A percentile compares a stretch with the other conserved stretches of the same genome.
phyloP scores from a whole-genome alignment of 140 eudicot genomes.

The Cichorium intybus region DNA sequence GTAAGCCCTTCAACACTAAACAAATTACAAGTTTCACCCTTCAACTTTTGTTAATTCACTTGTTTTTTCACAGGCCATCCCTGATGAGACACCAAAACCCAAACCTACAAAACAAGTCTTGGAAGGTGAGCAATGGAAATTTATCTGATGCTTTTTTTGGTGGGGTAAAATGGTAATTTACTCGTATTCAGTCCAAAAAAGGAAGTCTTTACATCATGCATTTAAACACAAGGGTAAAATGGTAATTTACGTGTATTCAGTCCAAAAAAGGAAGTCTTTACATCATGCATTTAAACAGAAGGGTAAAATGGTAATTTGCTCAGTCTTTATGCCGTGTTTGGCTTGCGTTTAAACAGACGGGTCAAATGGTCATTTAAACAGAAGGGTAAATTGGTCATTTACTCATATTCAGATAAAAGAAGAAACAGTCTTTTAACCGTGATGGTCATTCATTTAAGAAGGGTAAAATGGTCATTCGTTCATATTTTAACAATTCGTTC shows the following conservation, averaged over 20 bases:
- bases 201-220: too few species aligned
- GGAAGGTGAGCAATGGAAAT: constrained; percentile 26
- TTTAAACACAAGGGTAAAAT: too few species aligned
- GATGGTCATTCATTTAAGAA: too few species aligned
- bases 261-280: too few species aligned
- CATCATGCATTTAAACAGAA: too few species aligned
- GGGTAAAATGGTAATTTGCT: neutral
- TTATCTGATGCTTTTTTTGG: neutral
- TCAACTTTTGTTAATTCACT: neutral
- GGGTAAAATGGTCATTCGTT: too few species aligned
- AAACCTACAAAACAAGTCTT: constrained; percentile 25
- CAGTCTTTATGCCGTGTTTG: too few species aligned
- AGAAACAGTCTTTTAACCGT: too few species aligned
- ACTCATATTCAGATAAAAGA: neutral
- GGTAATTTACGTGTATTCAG: too few species aligned
- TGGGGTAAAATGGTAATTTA: neutral
- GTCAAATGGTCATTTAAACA: neutral
- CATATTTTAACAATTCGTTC: too few species aligned
- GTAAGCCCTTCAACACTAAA: constrained; percentile 17
- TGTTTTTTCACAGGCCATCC: neutral
- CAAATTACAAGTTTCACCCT: constrained; percentile 4
- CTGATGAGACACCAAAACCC: neutral
- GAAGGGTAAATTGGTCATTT: neutral
- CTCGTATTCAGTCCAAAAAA: too few species aligned
- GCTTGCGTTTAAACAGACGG: neutral